Conservation (phyloP, 2,329 filamentous ascomycete species). For the Aspergillus spinulosporus region DNA sequence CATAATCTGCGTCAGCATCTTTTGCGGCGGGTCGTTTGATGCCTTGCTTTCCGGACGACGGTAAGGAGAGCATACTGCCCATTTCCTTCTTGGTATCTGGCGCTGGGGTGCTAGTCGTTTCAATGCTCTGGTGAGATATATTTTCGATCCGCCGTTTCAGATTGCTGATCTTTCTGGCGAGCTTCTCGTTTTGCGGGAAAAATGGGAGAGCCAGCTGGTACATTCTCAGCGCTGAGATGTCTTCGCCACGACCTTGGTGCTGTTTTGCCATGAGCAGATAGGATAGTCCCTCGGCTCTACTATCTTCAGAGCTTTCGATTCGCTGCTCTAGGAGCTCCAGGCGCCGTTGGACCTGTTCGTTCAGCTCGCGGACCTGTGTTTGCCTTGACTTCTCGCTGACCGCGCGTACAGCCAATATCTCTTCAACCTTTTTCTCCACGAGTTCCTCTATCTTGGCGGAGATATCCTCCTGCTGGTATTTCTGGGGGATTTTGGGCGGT, state of each 20-base stretch:
- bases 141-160: constrained; percentile 53
- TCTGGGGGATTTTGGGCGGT: constrained; percentile 31
- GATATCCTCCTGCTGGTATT: constrained; percentile 53
- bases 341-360: constrained; percentile 75
- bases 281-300: constrained; percentile 76
- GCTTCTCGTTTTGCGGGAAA: constrained; percentile 82
- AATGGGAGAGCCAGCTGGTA: constrained; percentile 81
- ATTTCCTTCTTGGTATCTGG: constrained; percentile 26
- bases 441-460: constrained; percentile 83
- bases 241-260: constrained; percentile 79
- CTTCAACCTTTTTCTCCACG: constrained; percentile 86
- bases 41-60: constrained; percentile 25
- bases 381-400: constrained; percentile 55
- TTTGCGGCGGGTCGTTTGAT: constrained; percentile 31
- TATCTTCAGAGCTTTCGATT: constrained; percentile 76
- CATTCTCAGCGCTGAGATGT: constrained; percentile 75
- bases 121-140: constrained; percentile 23
- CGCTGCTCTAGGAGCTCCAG: constrained; percentile 82
- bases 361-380: constrained; percentile 56
- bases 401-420: constrained; percentile 78
- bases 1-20: constrained; percentile 36
- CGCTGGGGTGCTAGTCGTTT: constrained; percentile 17
- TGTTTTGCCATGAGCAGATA: constrained; percentile 89
- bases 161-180: constrained; percentile 57
- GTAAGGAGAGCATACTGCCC: constrained; percentile 38